Base-by-base conservation (phyloP, 805 yeast species). In the Pichia deserticola region DNA sequence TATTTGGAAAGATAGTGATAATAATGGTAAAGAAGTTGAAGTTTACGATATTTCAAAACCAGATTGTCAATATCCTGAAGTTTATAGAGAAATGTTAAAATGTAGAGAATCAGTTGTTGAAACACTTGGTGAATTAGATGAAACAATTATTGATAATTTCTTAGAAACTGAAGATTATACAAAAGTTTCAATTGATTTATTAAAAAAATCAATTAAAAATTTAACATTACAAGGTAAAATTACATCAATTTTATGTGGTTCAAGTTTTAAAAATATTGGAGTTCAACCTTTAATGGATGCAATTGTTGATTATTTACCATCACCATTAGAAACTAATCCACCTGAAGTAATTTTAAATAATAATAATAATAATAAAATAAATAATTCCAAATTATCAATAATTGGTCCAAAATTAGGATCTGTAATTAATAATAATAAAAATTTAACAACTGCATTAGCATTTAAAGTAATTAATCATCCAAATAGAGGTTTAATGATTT, bases 281-380 rank as follows among this genome's bases (percentile, higher is more conserved):
- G 96, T 93, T 3, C 98, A 93, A 63, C 97, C 98, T 1, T 69
- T 93, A 44, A 67, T 93, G 66, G 97, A 92, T 65, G 90, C 95
- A 0, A 76, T 90, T 11, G 76, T 81, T 1, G 76, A 78, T 48
- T 93, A 77, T 58, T 68, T 93, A 15, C 98, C 99, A 0, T 81
- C 89, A 1, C 98, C 98, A 1, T 55, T 76, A 3, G 89, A 89
- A 53, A 72, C 75, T 0, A 62, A 62, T 1, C 56, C 75, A 3
- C 93, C 95, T 0, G 80, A 79, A 42, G 73, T 84, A 4, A 54
- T 54, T 15, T 30, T 20, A 36, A 51, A 59, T 30, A 57, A 49
- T 20, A 40, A 54, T 1, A 52, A 54, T 1, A 7, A 41, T 9
- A 25, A 20, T n/a, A 29, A 9, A 28, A 11, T 10, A 20, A 30